Percentiles rank a stretch among this genome's conserved stretches.
These are phyloP conservation scores for Stramenopiles sp. DNA, from an alignment of 352 stramenopile genomes.

Conservation along the genomic window DNA sequence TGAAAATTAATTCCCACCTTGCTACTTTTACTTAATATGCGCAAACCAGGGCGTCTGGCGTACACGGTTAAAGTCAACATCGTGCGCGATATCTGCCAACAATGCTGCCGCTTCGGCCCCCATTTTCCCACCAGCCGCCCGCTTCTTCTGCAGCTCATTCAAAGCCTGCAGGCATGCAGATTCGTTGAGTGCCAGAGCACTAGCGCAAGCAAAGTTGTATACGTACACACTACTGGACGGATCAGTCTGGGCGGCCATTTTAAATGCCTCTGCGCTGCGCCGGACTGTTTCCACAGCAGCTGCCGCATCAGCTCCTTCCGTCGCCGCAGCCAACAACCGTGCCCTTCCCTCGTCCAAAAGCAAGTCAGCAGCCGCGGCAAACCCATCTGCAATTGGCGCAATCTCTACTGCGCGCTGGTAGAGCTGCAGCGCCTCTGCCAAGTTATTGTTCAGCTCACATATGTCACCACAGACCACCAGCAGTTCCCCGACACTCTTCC, in stretches of 20 bases:
- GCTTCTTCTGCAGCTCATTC: not conserved
- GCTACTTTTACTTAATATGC: no score
- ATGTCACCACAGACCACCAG: not conserved
- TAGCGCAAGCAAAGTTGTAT: not conserved
- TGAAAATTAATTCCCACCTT: no score
- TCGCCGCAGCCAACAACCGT: not conserved
- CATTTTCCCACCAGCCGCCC: not conserved
- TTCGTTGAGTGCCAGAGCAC: not conserved
- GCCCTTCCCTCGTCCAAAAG: not conserved
- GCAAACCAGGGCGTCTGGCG: not conserved
- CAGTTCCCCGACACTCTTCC: not conserved
- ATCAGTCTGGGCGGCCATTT: not conserved
- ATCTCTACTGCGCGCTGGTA: not conserved
- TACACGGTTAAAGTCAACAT: not conserved
- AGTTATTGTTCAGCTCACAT: not conserved
- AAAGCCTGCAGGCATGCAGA: not conserved
- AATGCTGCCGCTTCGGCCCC: not conserved
- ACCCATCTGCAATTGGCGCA: not conserved
- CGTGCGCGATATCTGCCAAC: not conserved
- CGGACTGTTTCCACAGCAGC: not conserved
- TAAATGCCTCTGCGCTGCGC: not conserved
- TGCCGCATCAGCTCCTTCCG: not conserved
- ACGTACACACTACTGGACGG: not conserved
- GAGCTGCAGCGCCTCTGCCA: not conserved
- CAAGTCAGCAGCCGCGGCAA: not conserved